A percentile compares a stretch with the other conserved stretches of the same genome.
Evolutionary conservation across 306 rosid species (phyloP).

Genomic region (Myrica gale): DNA sequence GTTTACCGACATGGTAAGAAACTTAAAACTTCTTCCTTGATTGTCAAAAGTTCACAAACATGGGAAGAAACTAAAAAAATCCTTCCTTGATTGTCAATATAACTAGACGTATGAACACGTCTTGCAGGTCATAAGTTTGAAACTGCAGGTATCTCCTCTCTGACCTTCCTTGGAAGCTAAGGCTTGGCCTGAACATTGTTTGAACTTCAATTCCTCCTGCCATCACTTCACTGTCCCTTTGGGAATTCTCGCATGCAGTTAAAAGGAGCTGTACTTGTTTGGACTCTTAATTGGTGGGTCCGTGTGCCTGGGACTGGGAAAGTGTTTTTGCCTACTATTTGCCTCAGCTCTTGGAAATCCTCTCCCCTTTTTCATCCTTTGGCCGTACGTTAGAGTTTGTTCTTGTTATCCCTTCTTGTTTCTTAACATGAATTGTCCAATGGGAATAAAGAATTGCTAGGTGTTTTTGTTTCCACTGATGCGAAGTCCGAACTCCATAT

Average conservation of each 20-base stretch:
- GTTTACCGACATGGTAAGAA: constrained; percentile 20
- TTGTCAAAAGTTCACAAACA: constrained; percentile 13
- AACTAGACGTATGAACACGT: neutral
- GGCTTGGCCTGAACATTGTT: neutral
- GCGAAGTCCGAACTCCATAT: too few species aligned
- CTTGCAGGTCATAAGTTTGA: neutral
- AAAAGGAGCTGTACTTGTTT: constrained; percentile 2
- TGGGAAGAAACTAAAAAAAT: constrained; percentile 16
- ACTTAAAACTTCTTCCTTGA: neutral
- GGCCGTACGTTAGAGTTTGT: neutral
- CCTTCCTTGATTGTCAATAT: neutral
- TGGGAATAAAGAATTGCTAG: too few species aligned
- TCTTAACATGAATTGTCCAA: too few species aligned
- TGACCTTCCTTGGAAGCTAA: neutral
- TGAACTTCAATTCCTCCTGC: neutral
- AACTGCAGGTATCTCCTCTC: neutral
- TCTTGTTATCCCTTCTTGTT: neutral
- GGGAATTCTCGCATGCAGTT: neutral
- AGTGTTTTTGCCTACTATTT: neutral
- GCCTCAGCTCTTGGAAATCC: neutral
- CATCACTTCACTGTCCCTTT: neutral
- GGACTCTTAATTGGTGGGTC: too few species aligned
- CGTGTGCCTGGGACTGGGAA: neutral
- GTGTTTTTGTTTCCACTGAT: too few species aligned
- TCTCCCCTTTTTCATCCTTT: neutral